Evolutionary conservation across 2,329 filamentous ascomycete genomes (phyloP).

Genomic region (Aureobasidium zeae): DNA sequence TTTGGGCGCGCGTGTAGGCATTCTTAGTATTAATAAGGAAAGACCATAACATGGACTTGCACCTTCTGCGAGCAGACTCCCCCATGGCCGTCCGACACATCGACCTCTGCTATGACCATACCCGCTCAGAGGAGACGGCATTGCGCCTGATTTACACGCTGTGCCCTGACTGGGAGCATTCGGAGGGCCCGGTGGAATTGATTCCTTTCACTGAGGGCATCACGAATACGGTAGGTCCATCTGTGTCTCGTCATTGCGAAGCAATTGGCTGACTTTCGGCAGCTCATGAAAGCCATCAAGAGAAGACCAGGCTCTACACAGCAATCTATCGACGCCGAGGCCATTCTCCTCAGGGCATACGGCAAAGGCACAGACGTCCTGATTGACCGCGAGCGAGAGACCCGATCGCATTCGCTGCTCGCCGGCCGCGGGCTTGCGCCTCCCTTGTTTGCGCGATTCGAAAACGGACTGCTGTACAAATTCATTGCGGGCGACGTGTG

Average conservation of each 20-base stretch:
- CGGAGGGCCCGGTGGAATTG: conserved; percentile 69
- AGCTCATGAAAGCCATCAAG: conserved; percentile 64
- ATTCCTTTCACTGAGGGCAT: conserved; percentile 94
- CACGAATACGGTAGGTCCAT: conserved; percentile 68
- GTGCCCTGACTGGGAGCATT: conserved; percentile 68
- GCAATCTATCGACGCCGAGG: conserved; percentile 71
- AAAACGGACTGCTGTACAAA: conserved; percentile 91
- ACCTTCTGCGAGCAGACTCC: conserved; percentile 23
- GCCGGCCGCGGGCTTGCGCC: conserved; percentile 77
- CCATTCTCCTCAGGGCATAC: conserved; percentile 84
- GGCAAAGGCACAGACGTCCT: conserved; percentile 88
- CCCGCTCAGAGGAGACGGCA: conserved; percentile 69
- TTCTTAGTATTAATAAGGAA: background rate
- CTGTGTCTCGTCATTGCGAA: background rate
- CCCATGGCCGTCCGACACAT: conserved; percentile 44
- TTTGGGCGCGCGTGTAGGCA: no score
- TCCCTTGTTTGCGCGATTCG: conserved; percentile 77
- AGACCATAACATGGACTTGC: conserved; percentile 16
- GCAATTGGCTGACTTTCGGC: conserved; percentile 20
- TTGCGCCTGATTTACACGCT: conserved; percentile 68
- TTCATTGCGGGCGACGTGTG: conserved; percentile 78
- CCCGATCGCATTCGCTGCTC: conserved; percentile 69
- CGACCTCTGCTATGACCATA: conserved; percentile 66
- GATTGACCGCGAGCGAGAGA: conserved; percentile 81
- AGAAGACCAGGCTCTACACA: conserved; percentile 59